Evolutionary conservation across 73 alveolate species (phyloP).

Genomic region (Urostyla sp.): DNA sequence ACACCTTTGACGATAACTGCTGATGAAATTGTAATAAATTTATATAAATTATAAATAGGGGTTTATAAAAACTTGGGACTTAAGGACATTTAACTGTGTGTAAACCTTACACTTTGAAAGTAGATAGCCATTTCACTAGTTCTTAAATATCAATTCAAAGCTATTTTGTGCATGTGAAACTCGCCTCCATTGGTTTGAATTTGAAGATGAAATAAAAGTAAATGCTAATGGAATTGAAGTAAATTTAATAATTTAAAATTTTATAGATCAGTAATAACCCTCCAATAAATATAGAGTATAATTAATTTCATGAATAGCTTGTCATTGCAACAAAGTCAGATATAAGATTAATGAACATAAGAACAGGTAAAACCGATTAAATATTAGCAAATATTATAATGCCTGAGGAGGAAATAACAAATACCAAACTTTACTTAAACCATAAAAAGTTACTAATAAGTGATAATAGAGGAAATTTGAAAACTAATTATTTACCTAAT

Average conservation of each 20-base stretch:
- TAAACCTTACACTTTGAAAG: conserved; percentile 51
- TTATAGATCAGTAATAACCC: conserved; percentile 27
- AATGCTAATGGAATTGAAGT: conserved; percentile 66
- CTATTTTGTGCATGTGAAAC: conserved; percentile 44
- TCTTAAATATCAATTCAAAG: conserved; percentile 40
- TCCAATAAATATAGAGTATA: conserved; percentile 57
- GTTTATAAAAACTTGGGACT: conserved; percentile 68
- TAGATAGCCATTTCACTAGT: conserved; percentile 39
- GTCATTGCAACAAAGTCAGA: conserved; percentile 61
- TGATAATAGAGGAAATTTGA: conserved; percentile 47
- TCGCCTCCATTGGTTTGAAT: conserved; percentile 64
- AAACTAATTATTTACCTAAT: conserved; percentile 31
- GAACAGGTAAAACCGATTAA: conserved; percentile 46
- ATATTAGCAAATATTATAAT: conserved; percentile 48
- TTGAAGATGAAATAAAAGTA: conserved; percentile 59
- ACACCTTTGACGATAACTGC: conserved; percentile 61
- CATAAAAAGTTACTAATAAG: conserved; percentile 48
- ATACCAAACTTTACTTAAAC: conserved; percentile 38
- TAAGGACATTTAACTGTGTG: conserved; percentile 36
- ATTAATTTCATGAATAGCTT: conserved; percentile 31
- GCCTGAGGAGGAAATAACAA: conserved; percentile 56
- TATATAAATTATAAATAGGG: neutral
- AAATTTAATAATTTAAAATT: neutral
- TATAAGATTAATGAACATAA: conserved; percentile 46
- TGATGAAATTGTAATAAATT: conserved; percentile 49